phyloP scores from a whole-genome alignment of 345 rosid species.

The Durio zibethinus region DNA sequence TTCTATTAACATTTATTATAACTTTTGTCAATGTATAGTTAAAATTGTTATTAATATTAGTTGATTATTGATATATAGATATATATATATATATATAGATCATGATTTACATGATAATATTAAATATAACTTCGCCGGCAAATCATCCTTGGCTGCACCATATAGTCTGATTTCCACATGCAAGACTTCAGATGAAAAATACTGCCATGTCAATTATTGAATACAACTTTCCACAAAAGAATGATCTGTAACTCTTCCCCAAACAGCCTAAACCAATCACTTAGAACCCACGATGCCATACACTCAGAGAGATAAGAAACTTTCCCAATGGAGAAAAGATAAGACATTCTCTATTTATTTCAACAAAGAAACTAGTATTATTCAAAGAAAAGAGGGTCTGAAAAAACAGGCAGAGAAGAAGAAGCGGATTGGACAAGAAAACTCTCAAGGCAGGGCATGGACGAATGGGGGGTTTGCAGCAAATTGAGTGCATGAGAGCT shows the following conservation, averaged over 20 bases:
- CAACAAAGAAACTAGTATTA: background rate
- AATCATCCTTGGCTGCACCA: slow-evolving; percentile 83
- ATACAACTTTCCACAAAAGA: background rate
- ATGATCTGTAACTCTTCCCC: background rate
- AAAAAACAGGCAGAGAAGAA: slow-evolving; percentile 15
- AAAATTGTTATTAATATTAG: background rate
- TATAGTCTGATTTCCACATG: slow-evolving; percentile 48
- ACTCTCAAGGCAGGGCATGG: slow-evolving; percentile 26
- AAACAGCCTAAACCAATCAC: slow-evolving; percentile 13
- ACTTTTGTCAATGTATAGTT: background rate
- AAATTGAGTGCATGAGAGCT: background rate
- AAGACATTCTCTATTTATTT: slow-evolving; percentile 11
- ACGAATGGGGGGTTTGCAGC: slow-evolving; percentile 23
- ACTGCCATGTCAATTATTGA: background rate
- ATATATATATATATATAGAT: background rate
- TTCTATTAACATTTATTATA: background rate
- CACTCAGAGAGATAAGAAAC: background rate
- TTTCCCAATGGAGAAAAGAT: slow-evolving; percentile 33
- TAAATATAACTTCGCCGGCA: slow-evolving; percentile 38
- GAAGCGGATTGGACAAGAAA: slow-evolving; percentile 32
- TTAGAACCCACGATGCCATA: background rate
- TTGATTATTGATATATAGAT: background rate
- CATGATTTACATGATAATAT: background rate
- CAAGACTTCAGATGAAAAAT: slow-evolving; percentile 49
- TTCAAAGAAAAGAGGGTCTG: background rate